Conservation (phyloP, 2,329 filamentous ascomycete species). For the Colletotrichum magnum region DNA sequence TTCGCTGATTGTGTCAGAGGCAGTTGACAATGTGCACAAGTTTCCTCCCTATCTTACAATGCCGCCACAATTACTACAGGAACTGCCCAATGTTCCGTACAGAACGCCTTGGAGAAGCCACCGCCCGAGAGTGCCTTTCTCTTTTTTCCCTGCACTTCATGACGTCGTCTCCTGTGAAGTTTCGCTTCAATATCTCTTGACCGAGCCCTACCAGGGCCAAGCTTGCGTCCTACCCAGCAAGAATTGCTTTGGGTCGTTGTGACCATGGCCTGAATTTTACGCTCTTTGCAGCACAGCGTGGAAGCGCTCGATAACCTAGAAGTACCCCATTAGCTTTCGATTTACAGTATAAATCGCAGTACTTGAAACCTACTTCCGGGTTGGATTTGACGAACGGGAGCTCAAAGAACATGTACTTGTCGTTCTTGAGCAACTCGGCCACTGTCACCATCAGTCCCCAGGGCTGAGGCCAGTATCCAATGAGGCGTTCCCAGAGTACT, state of each 20-base stretch:
- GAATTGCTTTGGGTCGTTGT: not conserved
- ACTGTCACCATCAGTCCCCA: conserved; percentile 94
- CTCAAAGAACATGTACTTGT: conserved; percentile 92
- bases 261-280: not conserved
- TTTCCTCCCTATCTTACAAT: too few relatives aligned
- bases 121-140: too few relatives aligned
- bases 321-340: conserved; percentile 10
- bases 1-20: too few relatives aligned
- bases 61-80: not conserved
- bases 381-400: conserved; percentile 91
- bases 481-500: conserved; percentile 87
- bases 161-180: not conserved
- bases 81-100: too few relatives aligned
- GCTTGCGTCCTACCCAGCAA: not conserved
- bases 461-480: conserved; percentile 92
- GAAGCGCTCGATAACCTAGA: conserved; percentile 41
- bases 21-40: too few relatives aligned
- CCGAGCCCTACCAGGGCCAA: not conserved
- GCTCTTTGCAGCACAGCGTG: conserved; percentile 35
- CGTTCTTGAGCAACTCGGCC: conserved; percentile 91
- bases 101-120: too few relatives aligned
- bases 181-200: not conserved
- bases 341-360: not conserved
- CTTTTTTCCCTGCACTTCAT: not conserved
- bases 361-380: conserved; percentile 77